Base-by-base conservation (phyloP, 495 filamentous ascomycete species). In the Penicillium salamii region DNA sequence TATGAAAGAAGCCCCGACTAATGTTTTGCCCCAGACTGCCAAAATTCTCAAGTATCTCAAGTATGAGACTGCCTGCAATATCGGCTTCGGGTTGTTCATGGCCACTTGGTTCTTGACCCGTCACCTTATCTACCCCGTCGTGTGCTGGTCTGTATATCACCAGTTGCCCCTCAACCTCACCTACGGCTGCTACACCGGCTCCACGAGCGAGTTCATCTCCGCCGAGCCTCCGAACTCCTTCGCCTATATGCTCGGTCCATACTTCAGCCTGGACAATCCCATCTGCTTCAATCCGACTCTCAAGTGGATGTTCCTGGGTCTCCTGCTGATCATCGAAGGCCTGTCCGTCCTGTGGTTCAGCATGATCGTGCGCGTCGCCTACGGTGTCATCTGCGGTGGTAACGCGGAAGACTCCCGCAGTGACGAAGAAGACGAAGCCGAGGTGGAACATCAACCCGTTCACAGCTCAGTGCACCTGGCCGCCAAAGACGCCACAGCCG, bases 31-130 rank as follows among this genome's bases (percentile, higher is more conserved):
- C n/a, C 49, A 97, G 92, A 63, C 84, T n/a, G 93, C 93, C 36
- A 98, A 98, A 68, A 86, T 93, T 51, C 81, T 97, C 52, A 96
- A 95, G 67, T 98, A 98, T 63, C 66, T 93, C 13, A 82, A 85
- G 44, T 89, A 75, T 68, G 78, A 84, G 42, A 82, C 66, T 9
- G 67, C 85, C 52, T 96, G 91, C 80, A 91, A 97, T 60, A 68
- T 82, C 47, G 81, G 83, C 34, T 98, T 97, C 60, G 95, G 82
- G 31, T 56, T 95, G 32, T 96, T 98, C 71, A 85, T 97, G 70
- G 53, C 88, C 17, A 81, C 80, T 43, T 98, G 93, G 93, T 74
- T 97, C 53, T 55, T 88, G 18, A 79, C 88, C 3, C 87, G 93
- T 33, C 93, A 98, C 64, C 70, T 93, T 35, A 67, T 88, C 48